Evolutionary conservation across 371 early-diverging fungal species (phyloP).

Genomic region (Rhizopus delemar): DNA sequence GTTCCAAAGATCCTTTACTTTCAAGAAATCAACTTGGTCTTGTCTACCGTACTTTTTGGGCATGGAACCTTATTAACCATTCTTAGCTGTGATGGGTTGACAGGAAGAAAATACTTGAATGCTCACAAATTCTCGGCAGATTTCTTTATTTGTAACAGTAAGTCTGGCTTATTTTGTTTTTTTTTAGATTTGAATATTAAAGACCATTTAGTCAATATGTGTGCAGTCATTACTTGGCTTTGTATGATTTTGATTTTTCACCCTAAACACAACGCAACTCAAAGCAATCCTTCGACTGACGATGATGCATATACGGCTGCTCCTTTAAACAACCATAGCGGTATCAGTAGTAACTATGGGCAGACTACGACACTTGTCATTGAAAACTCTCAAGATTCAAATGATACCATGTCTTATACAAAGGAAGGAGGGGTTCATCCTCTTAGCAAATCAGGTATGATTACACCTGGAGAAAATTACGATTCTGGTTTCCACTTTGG

Average conservation of each 20-base stretch:
- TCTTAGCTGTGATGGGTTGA: constrained; percentile 47
- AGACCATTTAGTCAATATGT: constrained; percentile 23
- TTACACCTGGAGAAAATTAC: not conserved
- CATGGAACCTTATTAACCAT: constrained; percentile 34
- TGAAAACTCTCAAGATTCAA: constrained; percentile 14
- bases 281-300: not conserved
- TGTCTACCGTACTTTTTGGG: constrained; percentile 38
- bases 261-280: constrained; percentile 17
- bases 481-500: constrained; percentile 23
- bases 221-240: constrained; percentile 31
- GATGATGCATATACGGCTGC: constrained; percentile 1
- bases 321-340: constrained; percentile 12
- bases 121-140: constrained; percentile 51
- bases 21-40: constrained; percentile 49
- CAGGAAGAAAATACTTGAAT: constrained; percentile 32
- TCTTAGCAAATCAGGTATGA: constrained; percentile 13
- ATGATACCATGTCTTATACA: constrained; percentile 12
- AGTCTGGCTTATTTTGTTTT: not conserved
- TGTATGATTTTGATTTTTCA: constrained; percentile 31
- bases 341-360: constrained; percentile 9
- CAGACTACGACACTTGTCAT: constrained; percentile 14
- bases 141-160: constrained; percentile 53
- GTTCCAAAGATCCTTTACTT: constrained; percentile 48
- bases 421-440: constrained; percentile 7
- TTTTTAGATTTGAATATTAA: too few relatives aligned